These are phyloP conservation scores for Metrosideros polymorpha DNA, from an alignment of 441 rosid genomes.

Conservation along the genomic window DNA sequence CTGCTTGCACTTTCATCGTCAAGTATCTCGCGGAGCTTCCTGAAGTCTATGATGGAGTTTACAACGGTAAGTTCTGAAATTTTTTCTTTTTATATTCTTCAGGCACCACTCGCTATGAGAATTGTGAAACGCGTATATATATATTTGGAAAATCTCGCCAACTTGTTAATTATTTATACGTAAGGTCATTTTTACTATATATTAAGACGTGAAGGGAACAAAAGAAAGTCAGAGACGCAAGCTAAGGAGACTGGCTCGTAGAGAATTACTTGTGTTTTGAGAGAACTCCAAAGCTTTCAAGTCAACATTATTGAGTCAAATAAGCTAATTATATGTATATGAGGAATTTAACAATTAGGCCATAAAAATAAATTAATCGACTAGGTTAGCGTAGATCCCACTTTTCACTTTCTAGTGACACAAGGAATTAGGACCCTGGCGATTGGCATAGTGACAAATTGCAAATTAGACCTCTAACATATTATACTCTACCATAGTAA, in stretches of 20 bases:
- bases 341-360: background rate
- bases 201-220: background rate
- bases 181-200: background rate
- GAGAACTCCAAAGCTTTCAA: background rate
- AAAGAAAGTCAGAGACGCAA: background rate
- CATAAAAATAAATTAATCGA: background rate
- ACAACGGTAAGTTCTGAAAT: background rate
- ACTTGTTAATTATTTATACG: background rate
- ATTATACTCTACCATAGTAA: background rate
- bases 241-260: background rate
- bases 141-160: background rate
- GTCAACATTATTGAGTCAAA: background rate
- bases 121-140: background rate
- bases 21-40: constrained; percentile 7
- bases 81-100: background rate
- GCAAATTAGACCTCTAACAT: background rate
- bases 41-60: background rate
- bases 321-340: background rate
- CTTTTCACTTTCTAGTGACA: background rate
- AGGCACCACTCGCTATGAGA: background rate
- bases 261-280: background rate
- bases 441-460: background rate
- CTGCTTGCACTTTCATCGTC: background rate
- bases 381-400: background rate
- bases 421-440: background rate